Base-by-base conservation (phyloP, 2,329 filamentous ascomycete genomes). In the Xylaria sp. region DNA sequence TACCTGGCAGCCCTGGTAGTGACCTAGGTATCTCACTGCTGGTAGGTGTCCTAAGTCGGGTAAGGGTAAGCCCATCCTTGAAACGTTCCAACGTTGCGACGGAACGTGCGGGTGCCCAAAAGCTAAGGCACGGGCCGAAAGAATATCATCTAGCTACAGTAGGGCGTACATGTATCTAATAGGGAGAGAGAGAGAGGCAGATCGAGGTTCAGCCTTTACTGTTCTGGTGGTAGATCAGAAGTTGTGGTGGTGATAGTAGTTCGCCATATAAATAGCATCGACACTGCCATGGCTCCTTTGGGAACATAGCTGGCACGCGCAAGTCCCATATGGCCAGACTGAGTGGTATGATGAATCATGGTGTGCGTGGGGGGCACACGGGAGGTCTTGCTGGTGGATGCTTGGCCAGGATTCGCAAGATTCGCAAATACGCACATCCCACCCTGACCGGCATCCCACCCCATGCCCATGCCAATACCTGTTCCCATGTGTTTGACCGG, bases 261-360 rank as follows among this genome's bases (percentile, higher is more conserved):
- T 48, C 52, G 23, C 52, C 52, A 58, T 61, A 54, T 63, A 66
- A 63, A 69, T 55, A 59, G 44, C 52, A 66, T 56, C 25, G 57
- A 69, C 66, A 58, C 48, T 59, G 63, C 56, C 66, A 68, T 60
- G 56, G 66, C 55, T 56, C 55, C 32, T 61, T 66, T 61, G 52
- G 63, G 66, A 62, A 65, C 66, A 66, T 39, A 54, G 48, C 57
- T 62, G 66, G 65, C 37, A 66, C 67, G 25, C 57, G 46, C 63
- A 62, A 28, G 66, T 39, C 25, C 62, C 62, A 65, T 60, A 46
- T 32, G 28, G 63, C 68, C 54, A 62, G 60, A 50, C 59, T 62
- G 39, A 55, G 68, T 70, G 68, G 68, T 51, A 68, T 54, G 68
- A 70, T 65, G 64, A 34, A 68, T 62, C 65, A 64, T 68, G 68